These are phyloP conservation scores for Populus nigra DNA, from an alignment of 345 rosid genomes.

Conservation along the genomic window DNA sequence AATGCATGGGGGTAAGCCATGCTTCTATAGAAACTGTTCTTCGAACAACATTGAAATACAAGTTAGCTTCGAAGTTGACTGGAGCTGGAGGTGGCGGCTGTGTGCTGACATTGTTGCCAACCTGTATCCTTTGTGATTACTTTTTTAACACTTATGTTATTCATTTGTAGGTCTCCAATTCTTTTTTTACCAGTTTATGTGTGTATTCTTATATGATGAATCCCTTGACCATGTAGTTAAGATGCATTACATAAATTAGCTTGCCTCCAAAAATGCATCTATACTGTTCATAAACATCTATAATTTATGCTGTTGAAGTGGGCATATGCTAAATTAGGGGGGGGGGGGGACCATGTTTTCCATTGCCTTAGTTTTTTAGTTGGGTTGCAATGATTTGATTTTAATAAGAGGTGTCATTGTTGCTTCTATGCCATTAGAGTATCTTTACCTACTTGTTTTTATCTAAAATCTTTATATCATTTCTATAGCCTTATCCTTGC, in stretches of 20 bases:
- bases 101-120: conserved; percentile 76
- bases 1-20: conserved; percentile 91
- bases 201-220: not conserved
- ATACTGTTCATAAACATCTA: not conserved
- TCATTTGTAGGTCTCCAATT: not conserved
- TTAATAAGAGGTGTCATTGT: not conserved
- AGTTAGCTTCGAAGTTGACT: conserved; percentile 79
- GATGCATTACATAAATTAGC: not conserved
- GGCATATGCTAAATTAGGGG: not conserved
- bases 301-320: not conserved
- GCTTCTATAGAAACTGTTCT: conserved; percentile 77
- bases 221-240: not conserved
- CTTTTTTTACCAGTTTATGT: not conserved
- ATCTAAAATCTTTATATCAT: no score
- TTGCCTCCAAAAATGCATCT: not conserved
- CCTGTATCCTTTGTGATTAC: conserved; percentile 53
- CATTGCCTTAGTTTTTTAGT: not conserved
- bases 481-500: not conserved
- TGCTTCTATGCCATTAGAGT: not conserved
- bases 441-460: not conserved
- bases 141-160: not conserved
- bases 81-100: conserved; percentile 99
- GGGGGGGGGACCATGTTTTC: not conserved
- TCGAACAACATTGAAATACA: conserved; percentile 65
- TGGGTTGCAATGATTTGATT: not conserved